Evolutionary conservation across 2,329 filamentous ascomycete genomes (phyloP), one percentile per base, ranked within the genome.

Genomic region (Gyromitra esculenta): DNA sequence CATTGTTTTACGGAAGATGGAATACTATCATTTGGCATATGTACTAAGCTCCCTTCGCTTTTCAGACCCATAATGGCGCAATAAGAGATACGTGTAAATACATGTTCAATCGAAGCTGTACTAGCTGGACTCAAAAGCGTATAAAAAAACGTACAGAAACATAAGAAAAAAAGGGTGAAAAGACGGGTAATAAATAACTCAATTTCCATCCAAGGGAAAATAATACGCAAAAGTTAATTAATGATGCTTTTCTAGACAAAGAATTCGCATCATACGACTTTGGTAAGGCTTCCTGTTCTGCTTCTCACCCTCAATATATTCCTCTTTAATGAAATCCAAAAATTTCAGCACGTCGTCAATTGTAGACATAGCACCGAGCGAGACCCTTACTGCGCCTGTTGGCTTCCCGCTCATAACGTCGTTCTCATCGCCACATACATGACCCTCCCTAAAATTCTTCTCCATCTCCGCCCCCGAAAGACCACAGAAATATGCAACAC

Each of bases 341-440:
- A 89, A 85, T 0, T 81, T 81, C 21, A 88, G 85, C 13, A 90
- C 85, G 77, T 91, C 89, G 1, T 83, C 82, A 21, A 85, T 81
- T 1, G 87, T 89, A 77, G 86, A 89, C 87, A 89, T 89, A 11
- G 89, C 88, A 0, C 89, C 89, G 1, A 91, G 83, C 75, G 88
- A 89, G 5, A 86, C 87, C 21, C 89, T 85, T 5, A 90, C 87
- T 56, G 91, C 88, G 0, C 89, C 89, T 35, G 88, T 89, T 0
- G 88, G 86, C 59, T 86, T 84, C 18, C 87, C 86, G 9, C 87
- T 83, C 75, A 89, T 86, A 35, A 89, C 81, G 77, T 88, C 86
- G 25, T 86, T 84, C 1, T 86, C 87, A 35, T 87, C 85, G 0
- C 86, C 86, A 79, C 89, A 91, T 41, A 87, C 85, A 81, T 90